These are phyloP conservation scores for Extremus antarcticus DNA, from an alignment of 495 filamentous ascomycete species.

Conservation along the genomic window DNA sequence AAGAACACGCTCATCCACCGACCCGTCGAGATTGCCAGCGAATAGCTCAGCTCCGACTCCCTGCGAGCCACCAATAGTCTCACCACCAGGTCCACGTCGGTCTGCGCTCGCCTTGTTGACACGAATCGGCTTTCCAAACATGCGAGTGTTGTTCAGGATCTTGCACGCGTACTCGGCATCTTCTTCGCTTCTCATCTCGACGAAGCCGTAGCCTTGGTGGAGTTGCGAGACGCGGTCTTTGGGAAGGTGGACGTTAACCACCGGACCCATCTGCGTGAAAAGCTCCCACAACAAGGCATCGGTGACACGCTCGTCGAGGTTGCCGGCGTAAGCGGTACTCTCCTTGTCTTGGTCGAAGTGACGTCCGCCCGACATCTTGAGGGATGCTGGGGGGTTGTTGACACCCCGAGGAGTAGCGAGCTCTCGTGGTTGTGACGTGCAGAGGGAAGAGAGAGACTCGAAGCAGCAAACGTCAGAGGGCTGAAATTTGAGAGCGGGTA, in stretches of 20 bases:
- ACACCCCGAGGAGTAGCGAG: too few species aligned
- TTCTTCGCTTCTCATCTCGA: constrained; percentile 92
- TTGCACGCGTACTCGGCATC: constrained; percentile 95
- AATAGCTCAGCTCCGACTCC: constrained; percentile 97
- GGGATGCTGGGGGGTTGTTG: too few species aligned
- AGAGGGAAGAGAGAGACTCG: not conserved
- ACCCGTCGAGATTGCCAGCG: constrained; percentile 87
- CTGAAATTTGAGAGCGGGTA: not conserved
- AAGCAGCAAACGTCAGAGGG: not conserved
- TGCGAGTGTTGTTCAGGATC: constrained; percentile 88
- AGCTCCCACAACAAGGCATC: constrained; percentile 92
- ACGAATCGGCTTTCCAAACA: constrained; percentile 89
- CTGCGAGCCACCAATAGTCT: constrained; percentile 37
- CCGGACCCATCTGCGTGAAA: constrained; percentile 91
- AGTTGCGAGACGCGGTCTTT: constrained; percentile 94
- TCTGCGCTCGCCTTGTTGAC: constrained; percentile 96
- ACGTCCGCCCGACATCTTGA: constrained; percentile 9
- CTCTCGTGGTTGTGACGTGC: not conserved
- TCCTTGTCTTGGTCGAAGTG: constrained; percentile 84
- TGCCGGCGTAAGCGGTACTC: constrained; percentile 95
- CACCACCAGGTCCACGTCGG: constrained; percentile 59
- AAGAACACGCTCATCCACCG: constrained; percentile 93
- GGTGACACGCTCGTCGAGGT: constrained; percentile 90
- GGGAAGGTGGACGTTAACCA: constrained; percentile 93
- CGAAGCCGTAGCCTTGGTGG: constrained; percentile 97